Evolutionary conservation across 805 yeast genomes (phyloP).

Genomic region (Kockiozyma suomiensis): DNA sequence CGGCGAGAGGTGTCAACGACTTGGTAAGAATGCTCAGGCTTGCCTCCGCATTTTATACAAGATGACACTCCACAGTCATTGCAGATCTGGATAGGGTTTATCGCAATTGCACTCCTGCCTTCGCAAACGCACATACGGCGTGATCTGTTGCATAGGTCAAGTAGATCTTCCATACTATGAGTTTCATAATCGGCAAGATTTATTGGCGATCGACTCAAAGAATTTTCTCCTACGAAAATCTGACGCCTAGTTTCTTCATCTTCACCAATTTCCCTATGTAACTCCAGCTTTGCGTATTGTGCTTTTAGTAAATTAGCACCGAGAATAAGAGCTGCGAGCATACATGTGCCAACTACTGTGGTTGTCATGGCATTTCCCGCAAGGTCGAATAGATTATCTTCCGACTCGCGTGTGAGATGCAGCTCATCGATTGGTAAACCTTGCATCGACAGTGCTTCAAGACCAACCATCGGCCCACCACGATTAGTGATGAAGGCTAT

Average conservation of each 20-base stretch:
- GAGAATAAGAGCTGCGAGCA: slow-evolving; percentile 10
- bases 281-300: background rate
- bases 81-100: slow-evolving; percentile 8
- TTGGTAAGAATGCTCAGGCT: slow-evolving; percentile 14
- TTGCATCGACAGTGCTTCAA: slow-evolving; percentile 24
- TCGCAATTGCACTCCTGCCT: background rate
- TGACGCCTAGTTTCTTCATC: background rate
- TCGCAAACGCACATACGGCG: slow-evolving; percentile 19
- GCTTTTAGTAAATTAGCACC: background rate
- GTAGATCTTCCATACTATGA: background rate
- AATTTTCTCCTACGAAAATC: slow-evolving; percentile 6
- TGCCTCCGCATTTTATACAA: slow-evolving; percentile 12
- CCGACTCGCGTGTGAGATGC: slow-evolving; percentile 17
- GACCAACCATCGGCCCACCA: slow-evolving; percentile 26
- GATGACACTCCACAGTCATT: slow-evolving; percentile 3
- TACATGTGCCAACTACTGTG: slow-evolving; percentile 19
- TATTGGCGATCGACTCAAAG: background rate
- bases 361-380: slow-evolving; percentile 26
- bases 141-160: background rate
- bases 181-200: slow-evolving; percentile 4
- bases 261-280: background rate
- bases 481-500: slow-evolving; percentile 24
- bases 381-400: slow-evolving; percentile 17
- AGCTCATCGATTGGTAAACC: slow-evolving; percentile 21
- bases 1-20: slow-evolving; percentile 7